Conservation (phyloP, 2,329 filamentous ascomycete genomes). For the Arthrobotrys sphaeroides region DNA sequence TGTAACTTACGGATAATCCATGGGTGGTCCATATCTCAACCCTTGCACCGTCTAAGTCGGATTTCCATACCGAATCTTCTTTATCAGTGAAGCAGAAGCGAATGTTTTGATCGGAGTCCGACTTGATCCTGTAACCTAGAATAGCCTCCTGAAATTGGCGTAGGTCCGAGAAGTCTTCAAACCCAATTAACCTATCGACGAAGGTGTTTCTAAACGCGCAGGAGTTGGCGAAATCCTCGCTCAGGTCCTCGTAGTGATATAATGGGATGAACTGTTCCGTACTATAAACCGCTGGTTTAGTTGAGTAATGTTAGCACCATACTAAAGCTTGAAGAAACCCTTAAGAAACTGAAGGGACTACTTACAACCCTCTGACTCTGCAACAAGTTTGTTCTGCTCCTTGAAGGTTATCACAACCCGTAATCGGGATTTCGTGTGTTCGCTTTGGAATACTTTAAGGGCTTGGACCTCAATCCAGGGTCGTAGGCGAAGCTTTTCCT, state of each 20-base stretch:
- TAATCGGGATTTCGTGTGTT: constrained; percentile 23
- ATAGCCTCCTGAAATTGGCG: constrained; percentile 40
- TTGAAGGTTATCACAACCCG: constrained; percentile 36
- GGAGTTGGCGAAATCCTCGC: constrained; percentile 27
- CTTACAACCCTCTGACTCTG: constrained; percentile 43
- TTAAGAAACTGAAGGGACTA: not conserved
- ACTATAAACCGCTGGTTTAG: constrained; percentile 11
- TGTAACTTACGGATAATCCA: constrained; percentile 16
- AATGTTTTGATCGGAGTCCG: constrained; percentile 22
- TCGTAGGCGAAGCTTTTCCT: constrained; percentile 16
- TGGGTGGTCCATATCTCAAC: constrained; percentile 42
- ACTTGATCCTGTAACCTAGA: constrained; percentile 29
- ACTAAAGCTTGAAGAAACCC: not conserved
- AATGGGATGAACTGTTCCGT: constrained; percentile 39
- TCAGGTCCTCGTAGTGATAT: constrained; percentile 36
- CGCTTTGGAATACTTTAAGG: constrained; percentile 38
- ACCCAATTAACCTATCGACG: constrained; percentile 30
- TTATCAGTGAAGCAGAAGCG: constrained; percentile 24
- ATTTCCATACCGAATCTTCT: constrained; percentile 15
- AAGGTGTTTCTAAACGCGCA: constrained; percentile 34
- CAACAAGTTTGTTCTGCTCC: constrained; percentile 33
- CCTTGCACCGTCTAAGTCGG: constrained; percentile 13
- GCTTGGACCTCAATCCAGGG: constrained; percentile 35
- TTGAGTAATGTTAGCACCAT: not conserved
- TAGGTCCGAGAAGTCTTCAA: constrained; percentile 29